Percentiles rank a stretch among this genome's conserved stretches.
Conservation (phyloP, 179 eudicot genomes). For the Camellia oleifera region DNA sequence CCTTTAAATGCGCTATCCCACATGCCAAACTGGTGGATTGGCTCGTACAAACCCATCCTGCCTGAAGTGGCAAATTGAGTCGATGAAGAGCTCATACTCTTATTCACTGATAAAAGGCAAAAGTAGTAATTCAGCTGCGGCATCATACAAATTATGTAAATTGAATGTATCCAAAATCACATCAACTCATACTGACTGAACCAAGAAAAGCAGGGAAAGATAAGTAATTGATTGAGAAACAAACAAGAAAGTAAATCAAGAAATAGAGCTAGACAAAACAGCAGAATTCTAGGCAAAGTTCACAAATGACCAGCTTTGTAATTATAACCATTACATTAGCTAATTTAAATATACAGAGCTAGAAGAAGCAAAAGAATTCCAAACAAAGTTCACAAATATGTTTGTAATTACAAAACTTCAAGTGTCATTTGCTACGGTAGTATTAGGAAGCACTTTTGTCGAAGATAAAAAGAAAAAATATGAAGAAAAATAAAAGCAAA, state of each 20-base stretch:
- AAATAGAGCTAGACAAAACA: background rate
- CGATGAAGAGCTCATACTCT: conserved; percentile 45
- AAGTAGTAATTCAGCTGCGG: background rate
- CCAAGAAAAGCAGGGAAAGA: background rate
- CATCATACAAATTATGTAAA: background rate
- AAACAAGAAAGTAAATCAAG: background rate
- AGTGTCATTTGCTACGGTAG: background rate
- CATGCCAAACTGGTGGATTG: conserved; percentile 56
- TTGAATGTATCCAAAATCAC: background rate
- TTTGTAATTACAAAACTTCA: background rate
- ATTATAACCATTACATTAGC: background rate
- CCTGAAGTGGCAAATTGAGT: conserved; percentile 62
- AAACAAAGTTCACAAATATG: background rate
- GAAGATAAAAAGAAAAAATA: background rate
- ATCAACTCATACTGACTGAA: background rate
- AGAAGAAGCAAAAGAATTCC: background rate
- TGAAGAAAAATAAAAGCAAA: background rate
- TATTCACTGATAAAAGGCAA: conserved; percentile 8
- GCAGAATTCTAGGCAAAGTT: background rate
- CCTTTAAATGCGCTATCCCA: conserved; percentile 70
- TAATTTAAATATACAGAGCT: no score
- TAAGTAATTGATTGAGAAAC: background rate
- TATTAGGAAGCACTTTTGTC: background rate
- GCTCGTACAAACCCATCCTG: conserved; percentile 66
- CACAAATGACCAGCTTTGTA: background rate